These are phyloP conservation scores for Xylaria multiplex DNA, from an alignment of 2,329 filamentous ascomycete genomes.

Conservation along the genomic window DNA sequence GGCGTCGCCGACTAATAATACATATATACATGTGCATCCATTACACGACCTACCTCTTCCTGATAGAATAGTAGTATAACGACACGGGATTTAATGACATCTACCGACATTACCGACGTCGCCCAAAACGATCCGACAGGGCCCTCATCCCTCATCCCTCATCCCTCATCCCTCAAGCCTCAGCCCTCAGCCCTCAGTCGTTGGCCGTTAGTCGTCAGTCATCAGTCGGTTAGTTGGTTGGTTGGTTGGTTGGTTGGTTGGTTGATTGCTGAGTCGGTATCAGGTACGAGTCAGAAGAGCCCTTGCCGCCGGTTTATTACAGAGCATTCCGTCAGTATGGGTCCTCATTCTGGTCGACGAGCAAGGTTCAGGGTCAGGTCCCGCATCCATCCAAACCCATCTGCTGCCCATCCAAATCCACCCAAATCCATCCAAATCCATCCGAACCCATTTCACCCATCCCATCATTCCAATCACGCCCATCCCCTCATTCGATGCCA, in stretches of 20 bases:
- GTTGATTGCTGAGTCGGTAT: not conserved
- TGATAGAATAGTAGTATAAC: too few species aligned
- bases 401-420: too few species aligned
- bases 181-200: too few species aligned
- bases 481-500: too few species aligned
- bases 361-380: slow-evolving; percentile 14
- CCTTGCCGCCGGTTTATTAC: slow-evolving; percentile 31
- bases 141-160: not conserved
- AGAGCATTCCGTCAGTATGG: slow-evolving; percentile 34
- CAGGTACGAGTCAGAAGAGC: slow-evolving; percentile 28
- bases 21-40: too few species aligned
- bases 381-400: not conserved
- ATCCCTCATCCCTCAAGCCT: too few species aligned
- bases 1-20: not conserved
- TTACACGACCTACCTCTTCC: too few species aligned
- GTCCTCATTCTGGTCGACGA: not conserved
- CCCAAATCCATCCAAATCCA: not conserved
- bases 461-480: too few species aligned
- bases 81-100: too few species aligned
- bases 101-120: not conserved
- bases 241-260: not conserved
- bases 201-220: too few species aligned
- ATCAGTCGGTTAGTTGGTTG: not conserved
- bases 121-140: slow-evolving; percentile 1
- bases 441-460: too few species aligned